phyloP scores from a whole-genome alignment of 108 stramenopile species.

The Cyclotella sp. region DNA sequence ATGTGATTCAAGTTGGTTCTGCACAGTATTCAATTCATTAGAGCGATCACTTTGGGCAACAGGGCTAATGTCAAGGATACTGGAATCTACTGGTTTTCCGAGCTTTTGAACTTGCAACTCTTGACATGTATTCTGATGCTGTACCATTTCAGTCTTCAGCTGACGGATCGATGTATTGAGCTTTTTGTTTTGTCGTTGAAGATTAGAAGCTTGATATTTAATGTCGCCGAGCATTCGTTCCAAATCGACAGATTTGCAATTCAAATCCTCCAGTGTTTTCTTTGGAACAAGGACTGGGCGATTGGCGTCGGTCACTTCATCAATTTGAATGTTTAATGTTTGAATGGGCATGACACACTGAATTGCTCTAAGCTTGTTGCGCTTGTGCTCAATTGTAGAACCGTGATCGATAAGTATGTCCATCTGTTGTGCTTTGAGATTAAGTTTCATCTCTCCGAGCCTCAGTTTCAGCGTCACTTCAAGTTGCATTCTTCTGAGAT shows the following conservation, averaged over 20 bases:
- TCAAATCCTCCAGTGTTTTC: background rate
- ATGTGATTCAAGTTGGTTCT: background rate
- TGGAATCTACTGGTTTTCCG: slow-evolving; percentile 1
- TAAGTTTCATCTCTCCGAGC: background rate
- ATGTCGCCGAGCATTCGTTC: background rate
- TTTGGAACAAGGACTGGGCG: background rate
- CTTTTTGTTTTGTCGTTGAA: background rate
- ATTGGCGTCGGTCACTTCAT: background rate
- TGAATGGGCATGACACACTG: background rate
- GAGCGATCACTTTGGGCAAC: background rate
- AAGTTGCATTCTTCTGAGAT: slow-evolving; percentile 23
- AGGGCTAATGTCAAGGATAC: slow-evolving; percentile 9
- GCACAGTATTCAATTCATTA: background rate
- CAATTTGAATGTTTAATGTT: background rate
- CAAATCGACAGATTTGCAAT: background rate
- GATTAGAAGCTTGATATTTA: background rate
- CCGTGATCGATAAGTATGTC: background rate
- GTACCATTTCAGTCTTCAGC: slow-evolving; percentile 6
- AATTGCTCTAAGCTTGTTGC: background rate
- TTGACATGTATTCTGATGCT: background rate
- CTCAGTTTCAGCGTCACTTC: slow-evolving; percentile 54
- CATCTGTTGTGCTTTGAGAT: background rate
- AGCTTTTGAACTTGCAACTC: slow-evolving; percentile 12
- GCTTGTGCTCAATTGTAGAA: background rate
- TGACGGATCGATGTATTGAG: background rate